These are phyloP conservation scores for Phytophthora fragariae DNA, from an alignment of 352 stramenopile species.

Conservation along the genomic window DNA sequence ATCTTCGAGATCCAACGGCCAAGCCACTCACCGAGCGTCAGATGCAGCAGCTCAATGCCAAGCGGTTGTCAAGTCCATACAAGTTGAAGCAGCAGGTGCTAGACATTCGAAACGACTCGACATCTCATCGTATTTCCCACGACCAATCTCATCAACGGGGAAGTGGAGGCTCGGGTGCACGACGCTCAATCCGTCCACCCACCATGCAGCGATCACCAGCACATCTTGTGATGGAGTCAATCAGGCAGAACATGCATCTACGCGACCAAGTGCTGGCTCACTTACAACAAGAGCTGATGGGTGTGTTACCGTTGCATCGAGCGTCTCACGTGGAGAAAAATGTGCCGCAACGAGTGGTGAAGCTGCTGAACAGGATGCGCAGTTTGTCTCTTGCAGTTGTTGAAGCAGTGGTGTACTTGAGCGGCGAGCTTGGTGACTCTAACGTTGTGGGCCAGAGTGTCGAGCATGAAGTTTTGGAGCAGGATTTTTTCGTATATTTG, in stretches of 20 bases:
- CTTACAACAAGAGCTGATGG: slow-evolving; percentile 51
- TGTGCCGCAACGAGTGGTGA: slow-evolving; percentile 49
- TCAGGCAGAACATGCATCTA: slow-evolving; percentile 57
- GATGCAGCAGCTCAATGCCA: slow-evolving; percentile 26
- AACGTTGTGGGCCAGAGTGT: slow-evolving; percentile 1
- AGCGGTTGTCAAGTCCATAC: slow-evolving; percentile 58
- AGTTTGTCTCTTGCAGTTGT: slow-evolving; percentile 67
- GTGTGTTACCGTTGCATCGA: slow-evolving; percentile 27
- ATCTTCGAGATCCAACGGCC: slow-evolving; percentile 12
- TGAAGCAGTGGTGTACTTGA: slow-evolving; percentile 70
- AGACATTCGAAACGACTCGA: slow-evolving; percentile 39
- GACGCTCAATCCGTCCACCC: slow-evolving; percentile 9
- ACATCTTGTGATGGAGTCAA: slow-evolving; percentile 54
- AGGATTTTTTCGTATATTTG: slow-evolving; percentile 58
- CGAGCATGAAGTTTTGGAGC: slow-evolving; percentile 42
- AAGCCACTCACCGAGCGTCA: slow-evolving; percentile 21
- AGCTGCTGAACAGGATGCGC: slow-evolving; percentile 67
- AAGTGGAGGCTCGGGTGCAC: background rate
- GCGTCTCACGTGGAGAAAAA: slow-evolving; percentile 30
- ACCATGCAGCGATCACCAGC: slow-evolving; percentile 19
- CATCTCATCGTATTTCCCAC: slow-evolving; percentile 8
- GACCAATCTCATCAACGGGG: background rate
- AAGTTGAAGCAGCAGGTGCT: slow-evolving; percentile 73
- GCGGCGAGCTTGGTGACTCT: slow-evolving; percentile 33
- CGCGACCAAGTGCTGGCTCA: slow-evolving; percentile 56